These are phyloP conservation scores for Diophrys appendiculata DNA, from an alignment of 73 alveolate species.

Conservation along the genomic window DNA sequence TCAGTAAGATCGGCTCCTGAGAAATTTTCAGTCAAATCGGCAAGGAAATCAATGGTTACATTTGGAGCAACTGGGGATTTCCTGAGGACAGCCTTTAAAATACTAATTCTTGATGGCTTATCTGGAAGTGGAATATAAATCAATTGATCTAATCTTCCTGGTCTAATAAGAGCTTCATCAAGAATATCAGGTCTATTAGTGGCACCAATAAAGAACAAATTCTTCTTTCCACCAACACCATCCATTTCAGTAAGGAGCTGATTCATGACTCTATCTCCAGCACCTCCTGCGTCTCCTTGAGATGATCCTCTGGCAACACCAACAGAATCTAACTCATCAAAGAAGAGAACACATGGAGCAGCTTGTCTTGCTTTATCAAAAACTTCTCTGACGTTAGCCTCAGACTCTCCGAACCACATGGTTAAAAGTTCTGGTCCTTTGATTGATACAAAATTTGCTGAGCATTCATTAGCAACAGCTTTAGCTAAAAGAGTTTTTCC, in stretches of 20 bases:
- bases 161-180: conserved; percentile 97
- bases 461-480: conserved; percentile 97
- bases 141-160: conserved; percentile 94
- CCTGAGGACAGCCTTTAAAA: conserved; percentile 92
- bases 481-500: conserved; percentile 90
- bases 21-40: conserved; percentile 95
- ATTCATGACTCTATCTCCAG: conserved; percentile 96
- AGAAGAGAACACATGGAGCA: conserved; percentile 91
- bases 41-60: conserved; percentile 89
- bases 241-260: conserved; percentile 97
- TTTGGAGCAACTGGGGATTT: conserved; percentile 95
- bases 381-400: conserved; percentile 88
- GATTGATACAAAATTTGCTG: conserved; percentile 89
- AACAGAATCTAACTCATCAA: conserved; percentile 88
- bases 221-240: conserved; percentile 92
- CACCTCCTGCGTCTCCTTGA: conserved; percentile 96
- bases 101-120: conserved; percentile 86
- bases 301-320: conserved; percentile 86
- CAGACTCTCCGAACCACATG: conserved; percentile 95
- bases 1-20: conserved; percentile 98
- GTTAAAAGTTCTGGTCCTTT: conserved; percentile 94
- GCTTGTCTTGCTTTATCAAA: conserved; percentile 92
- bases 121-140: conserved; percentile 96
- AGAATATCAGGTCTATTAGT: conserved; percentile 94
- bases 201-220: conserved; percentile 97